A percentile compares a stretch with the other conserved stretches of the same genome.
These are phyloP conservation scores for Zygotorulaspora mrakii DNA, from an alignment of 1,139 yeast species.

Conservation along the genomic window DNA sequence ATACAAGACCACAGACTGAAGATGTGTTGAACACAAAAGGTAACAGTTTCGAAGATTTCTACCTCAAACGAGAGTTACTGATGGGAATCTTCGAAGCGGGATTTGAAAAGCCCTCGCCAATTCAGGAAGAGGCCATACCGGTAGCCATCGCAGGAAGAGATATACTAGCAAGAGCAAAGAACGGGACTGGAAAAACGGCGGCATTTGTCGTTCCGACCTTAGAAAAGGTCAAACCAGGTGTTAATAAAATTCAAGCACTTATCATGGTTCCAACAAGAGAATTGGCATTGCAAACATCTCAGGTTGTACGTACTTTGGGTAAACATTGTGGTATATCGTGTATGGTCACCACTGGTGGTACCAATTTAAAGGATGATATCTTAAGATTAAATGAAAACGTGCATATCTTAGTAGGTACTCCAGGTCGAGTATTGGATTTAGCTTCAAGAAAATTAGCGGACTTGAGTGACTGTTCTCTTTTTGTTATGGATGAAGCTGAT, in stretches of 20 bases:
- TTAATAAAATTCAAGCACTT: constrained; percentile 81
- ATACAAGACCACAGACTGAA: constrained; percentile 91
- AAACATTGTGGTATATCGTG: constrained; percentile 89
- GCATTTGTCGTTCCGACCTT: constrained; percentile 88
- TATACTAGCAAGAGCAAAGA: constrained; percentile 94
- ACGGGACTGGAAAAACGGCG: constrained; percentile 98
- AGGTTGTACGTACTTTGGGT: constrained; percentile 95
- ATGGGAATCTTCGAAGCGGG: constrained; percentile 99
- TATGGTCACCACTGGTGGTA: constrained; percentile 99
- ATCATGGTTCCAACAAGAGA: constrained; percentile 93
- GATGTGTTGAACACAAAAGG: constrained; percentile 94
- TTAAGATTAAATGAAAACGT: constrained; percentile 89
- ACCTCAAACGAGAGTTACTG: constrained; percentile 82
- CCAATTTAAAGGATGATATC: constrained; percentile 89
- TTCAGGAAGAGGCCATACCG: constrained; percentile 96
- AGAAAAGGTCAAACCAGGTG: constrained; percentile 78
- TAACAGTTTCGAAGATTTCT: constrained; percentile 85
- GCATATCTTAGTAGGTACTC: constrained; percentile 88
- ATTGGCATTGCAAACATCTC: constrained; percentile 94
- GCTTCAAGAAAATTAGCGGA: constrained; percentile 87
- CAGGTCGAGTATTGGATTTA: constrained; percentile 93
- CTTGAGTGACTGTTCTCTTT: constrained; percentile 79
- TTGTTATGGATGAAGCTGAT: constrained; percentile 99
- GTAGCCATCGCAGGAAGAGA: constrained; percentile 95
- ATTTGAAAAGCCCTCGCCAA: constrained; percentile 96